Evolutionary conservation across 1,139 yeast species (phyloP), one percentile per base, ranked within the genome.

Genomic region (Taphrina flavorubra): DNA sequence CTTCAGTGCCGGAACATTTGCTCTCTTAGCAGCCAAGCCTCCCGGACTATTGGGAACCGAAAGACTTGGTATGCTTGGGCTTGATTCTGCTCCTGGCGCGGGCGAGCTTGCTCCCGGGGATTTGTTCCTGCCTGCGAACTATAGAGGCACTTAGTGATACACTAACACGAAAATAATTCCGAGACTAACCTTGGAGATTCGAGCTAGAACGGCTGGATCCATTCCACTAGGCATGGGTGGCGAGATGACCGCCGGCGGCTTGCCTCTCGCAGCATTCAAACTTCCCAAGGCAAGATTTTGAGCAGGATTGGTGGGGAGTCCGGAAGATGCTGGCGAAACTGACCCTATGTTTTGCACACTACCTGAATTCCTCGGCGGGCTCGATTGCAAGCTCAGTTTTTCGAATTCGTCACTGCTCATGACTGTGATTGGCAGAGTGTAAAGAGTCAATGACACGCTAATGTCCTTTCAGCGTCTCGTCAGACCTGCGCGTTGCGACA

Each of bases 191-290:
- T 34, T 46, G 8, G 67, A 46, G 10, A 63, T 63, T 14, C 67
- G 49, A 18, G 67, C 67, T 6, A 63, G 49, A 7, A 55, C 56
- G 20, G 59, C 67, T 14, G 67, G 67, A 18, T 56, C 59, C 51
- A 62, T 42, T 4, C 34, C 31, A 10, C 49, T 47, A 10, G 36
- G 49, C 7, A 31, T 34, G 2, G 49, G 49, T 14, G 51, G 49
- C 51, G 46, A 39, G 39, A 16, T 40, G 10, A 59, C 14, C 14
- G 66, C 59, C 2, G 61, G 36, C 46, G 51, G 67, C 36, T 36
- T 46, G 14, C 67, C 59, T 18, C 67, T 31, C 10, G 67, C 67
- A 16, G 67, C 67, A 63, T 63, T 63, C 60, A 63, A 40, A 51
- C 61, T 57, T 11, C 67, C 67, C 11, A 63, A 49, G 5, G 67